Base-by-base conservation (phyloP, 331 rosid genomes). In the Dryas integrifolia region DNA sequence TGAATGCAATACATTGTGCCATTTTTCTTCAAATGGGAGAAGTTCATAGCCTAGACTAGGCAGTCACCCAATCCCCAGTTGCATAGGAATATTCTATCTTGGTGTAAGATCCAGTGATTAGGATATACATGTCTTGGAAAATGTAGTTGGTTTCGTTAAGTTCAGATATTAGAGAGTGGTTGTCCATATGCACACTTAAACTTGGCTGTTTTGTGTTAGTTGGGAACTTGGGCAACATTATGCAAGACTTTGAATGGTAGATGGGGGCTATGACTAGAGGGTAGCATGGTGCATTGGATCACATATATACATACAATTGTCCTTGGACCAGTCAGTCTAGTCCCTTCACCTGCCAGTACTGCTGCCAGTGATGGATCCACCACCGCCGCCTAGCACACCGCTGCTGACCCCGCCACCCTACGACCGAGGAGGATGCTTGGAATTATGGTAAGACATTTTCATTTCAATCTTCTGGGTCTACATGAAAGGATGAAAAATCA, bases 161-260 rank as follows among this genome's bases (percentile, higher is more conserved):
- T 69, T n/a, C 3, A n/a, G 30, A 14, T 9, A 16, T 5, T 35
- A 63, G 43, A 38, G 3, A 64, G 48, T 13, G 48, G 52, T 52
- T 35, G 14, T n/a, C 12, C 26, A 75, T 35, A 57, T 44, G 44
- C 47, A 16, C 56, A 46, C 21, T 50, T 9, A 1, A 9, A 16
- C 41, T 30, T 38, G 13, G 30, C 13, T 4, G 14, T 65, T n/a
- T 24, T 55, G 11, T n/a, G 77, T 72, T 78, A 72, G 82, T 66
- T 78, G 82, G 21, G 63, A 14, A 50, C 55, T 12, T 15, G 2
- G 44, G 26, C 26, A 56, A 57, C 75, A 24, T 44, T 26, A 5
- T 52, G 35, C 64, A 50, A 48, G 69, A 40, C 63, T 26, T 83
- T 88, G 97, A 91, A 85, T 79, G 97, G 96, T 88, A 82, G 97